These are phyloP conservation scores for Candida dajiaensis DNA, from an alignment of 805 yeast genomes.

Conservation along the genomic window DNA sequence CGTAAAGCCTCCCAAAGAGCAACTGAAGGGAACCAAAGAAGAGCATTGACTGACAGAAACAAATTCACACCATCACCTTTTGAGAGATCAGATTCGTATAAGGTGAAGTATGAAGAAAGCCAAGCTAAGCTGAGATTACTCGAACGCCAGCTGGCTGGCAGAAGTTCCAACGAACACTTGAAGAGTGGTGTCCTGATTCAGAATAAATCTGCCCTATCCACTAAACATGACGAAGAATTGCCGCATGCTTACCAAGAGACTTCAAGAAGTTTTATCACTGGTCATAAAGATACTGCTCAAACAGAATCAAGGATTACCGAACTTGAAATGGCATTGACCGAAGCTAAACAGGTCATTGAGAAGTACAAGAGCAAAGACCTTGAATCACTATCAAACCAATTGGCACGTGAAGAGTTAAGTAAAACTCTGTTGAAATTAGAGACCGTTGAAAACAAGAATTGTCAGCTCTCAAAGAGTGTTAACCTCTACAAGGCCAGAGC, in stretches of 20 bases:
- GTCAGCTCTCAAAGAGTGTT: constrained; percentile 47
- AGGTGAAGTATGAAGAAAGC: constrained; percentile 41
- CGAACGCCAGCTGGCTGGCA: constrained; percentile 29
- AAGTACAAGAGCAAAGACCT: constrained; percentile 11
- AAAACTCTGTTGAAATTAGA: constrained; percentile 52
- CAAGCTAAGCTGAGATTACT: constrained; percentile 37
- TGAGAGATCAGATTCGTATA: constrained; percentile 25
- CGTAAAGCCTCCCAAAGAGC: constrained; percentile 40
- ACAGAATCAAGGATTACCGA: constrained; percentile 37
- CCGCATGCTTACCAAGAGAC: constrained; percentile 46
- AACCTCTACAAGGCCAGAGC: constrained; percentile 65
- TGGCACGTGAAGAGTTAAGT: constrained; percentile 33
- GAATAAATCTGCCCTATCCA: constrained; percentile 3
- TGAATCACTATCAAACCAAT: constrained; percentile 15
- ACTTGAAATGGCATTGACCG: constrained; percentile 35
- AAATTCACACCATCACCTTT: constrained; percentile 17
- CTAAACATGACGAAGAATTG: constrained; percentile 36
- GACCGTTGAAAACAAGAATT: constrained; percentile 48
- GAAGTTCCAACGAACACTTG: not conserved
- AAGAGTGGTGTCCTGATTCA: not conserved
- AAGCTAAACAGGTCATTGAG: constrained; percentile 25
- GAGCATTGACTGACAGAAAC: constrained; percentile 23
- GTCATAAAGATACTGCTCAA: constrained; percentile 37
- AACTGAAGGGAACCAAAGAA: constrained; percentile 36
- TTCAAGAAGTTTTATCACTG: constrained; percentile 36